Conservation (phyloP, 768 basidiomycete species). For the Xerocomellus intermedius region DNA sequence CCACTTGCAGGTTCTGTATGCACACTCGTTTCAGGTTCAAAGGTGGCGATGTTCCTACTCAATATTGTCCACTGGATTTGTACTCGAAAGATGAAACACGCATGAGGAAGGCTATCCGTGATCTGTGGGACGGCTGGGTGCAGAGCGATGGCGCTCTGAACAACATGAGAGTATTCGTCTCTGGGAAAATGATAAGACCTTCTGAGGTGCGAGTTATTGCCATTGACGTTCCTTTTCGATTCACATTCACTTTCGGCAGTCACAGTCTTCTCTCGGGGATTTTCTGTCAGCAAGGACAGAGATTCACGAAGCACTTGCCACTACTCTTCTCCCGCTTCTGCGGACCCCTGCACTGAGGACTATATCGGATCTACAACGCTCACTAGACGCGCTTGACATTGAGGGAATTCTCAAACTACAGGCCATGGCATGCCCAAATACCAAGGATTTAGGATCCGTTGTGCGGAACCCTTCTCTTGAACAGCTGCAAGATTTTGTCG, state of each 20-base stretch:
- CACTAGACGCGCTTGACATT: conserved; percentile 80
- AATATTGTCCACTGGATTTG: conserved; percentile 89
- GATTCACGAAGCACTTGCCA: conserved; percentile 52
- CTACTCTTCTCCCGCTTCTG: conserved; percentile 45
- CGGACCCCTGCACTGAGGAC: conserved; percentile 50
- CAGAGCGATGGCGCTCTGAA: conserved; percentile 64
- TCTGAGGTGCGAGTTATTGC: conserved; percentile 46
- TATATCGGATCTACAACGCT: conserved; percentile 64
- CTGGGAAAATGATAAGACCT: conserved; percentile 60
- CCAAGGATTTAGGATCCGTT: conserved; percentile 28
- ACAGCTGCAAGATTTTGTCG: conserved; percentile 68
- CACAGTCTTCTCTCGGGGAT: conserved; percentile 1
- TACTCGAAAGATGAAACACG: conserved; percentile 71
- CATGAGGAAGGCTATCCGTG: conserved; percentile 58
- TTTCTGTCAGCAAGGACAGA: conserved; percentile 22
- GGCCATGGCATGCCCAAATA: conserved; percentile 18
- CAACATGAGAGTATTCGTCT: conserved; percentile 78
- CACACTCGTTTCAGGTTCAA: conserved; percentile 58
- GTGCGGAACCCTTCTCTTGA: conserved; percentile 52
- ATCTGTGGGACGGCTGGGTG: conserved; percentile 74
- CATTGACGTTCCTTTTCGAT: background rate
- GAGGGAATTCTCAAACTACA: conserved; percentile 64
- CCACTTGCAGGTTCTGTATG: conserved; percentile 90
- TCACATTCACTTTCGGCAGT: conserved; percentile 6
- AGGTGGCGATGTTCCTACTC: conserved; percentile 32